Evolutionary conservation across 2,329 filamentous ascomycete genomes (phyloP).

Genomic region (Xylaria arbuscula): DNA sequence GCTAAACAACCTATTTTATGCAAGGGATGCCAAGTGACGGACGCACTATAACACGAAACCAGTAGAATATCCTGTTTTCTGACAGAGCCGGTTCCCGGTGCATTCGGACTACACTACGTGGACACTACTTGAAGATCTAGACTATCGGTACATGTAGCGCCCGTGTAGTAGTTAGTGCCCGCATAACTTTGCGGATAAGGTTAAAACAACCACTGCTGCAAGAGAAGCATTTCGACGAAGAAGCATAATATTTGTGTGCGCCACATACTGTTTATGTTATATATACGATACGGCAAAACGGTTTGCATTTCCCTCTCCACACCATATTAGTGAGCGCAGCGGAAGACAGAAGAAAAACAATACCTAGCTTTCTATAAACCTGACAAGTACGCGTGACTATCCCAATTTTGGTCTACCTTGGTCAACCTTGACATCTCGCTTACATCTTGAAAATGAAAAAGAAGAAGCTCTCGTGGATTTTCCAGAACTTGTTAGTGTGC

Average conservation of each 20-base stretch:
- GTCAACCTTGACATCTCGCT: not conserved
- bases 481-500: not conserved
- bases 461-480: not conserved
- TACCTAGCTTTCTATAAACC: not conserved
- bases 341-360: not conserved
- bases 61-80: conserved; percentile 11
- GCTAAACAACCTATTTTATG: not conserved
- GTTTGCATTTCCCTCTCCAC: not conserved
- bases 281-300: not conserved
- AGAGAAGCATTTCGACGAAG: not conserved
- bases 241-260: not conserved
- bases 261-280: not conserved
- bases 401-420: not conserved
- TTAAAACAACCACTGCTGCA: conserved; percentile 15
- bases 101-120: not conserved
- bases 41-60: conserved; percentile 15
- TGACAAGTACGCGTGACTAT: not conserved
- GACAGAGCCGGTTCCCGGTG: conserved; percentile 10
- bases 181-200: conserved; percentile 4
- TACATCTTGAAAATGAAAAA: not conserved
- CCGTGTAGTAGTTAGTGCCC: conserved; percentile 22
- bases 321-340: not conserved
- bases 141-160: conserved; percentile 23
- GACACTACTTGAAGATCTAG: not conserved
- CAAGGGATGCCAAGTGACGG: conserved; percentile 20